These are phyloP conservation scores for Trichoderma erinaceum DNA, from an alignment of 495 filamentous ascomycete species.

Conservation along the genomic window DNA sequence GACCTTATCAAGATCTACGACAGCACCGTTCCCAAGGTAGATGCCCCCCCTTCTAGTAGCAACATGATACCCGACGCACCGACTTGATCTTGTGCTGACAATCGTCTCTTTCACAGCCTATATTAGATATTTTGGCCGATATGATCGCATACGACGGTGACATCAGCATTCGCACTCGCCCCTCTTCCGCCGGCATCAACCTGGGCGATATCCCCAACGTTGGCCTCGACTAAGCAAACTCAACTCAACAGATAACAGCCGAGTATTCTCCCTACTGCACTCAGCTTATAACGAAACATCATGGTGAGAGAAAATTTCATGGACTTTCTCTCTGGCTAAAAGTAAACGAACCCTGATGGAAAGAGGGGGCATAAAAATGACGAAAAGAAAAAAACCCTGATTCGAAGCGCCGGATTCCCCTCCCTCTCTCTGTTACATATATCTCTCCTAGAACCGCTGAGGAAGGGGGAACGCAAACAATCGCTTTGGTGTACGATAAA, in stretches of 20 bases:
- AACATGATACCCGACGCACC: not conserved
- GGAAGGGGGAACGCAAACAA: not conserved
- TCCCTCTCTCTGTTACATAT: not conserved
- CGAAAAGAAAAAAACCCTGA: not conserved
- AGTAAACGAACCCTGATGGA: not conserved
- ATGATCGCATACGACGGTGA: constrained; percentile 89
- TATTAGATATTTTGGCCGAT: constrained; percentile 90
- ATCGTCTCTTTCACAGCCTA: constrained; percentile 47
- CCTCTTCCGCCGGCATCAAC: constrained; percentile 26
- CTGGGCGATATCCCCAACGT: constrained; percentile 33
- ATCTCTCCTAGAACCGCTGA: not conserved
- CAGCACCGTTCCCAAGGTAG: constrained; percentile 88
- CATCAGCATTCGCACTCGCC: constrained; percentile 55
- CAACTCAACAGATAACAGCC: not conserved
- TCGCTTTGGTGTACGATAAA: constrained; percentile 7
- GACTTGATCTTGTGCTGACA: not conserved
- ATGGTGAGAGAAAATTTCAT: not conserved
- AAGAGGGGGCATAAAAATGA: not conserved
- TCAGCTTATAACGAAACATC: not conserved
- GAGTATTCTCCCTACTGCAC: not conserved
- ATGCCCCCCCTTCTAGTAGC: not conserved
- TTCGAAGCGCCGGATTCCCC: not conserved
- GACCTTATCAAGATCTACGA: constrained; percentile 96
- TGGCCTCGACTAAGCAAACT: constrained; percentile 37
- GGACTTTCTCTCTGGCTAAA: not conserved